These are phyloP conservation scores for Tympanopsis confertula DNA, from an alignment of 2,329 filamentous ascomycete species.

Conservation along the genomic window DNA sequence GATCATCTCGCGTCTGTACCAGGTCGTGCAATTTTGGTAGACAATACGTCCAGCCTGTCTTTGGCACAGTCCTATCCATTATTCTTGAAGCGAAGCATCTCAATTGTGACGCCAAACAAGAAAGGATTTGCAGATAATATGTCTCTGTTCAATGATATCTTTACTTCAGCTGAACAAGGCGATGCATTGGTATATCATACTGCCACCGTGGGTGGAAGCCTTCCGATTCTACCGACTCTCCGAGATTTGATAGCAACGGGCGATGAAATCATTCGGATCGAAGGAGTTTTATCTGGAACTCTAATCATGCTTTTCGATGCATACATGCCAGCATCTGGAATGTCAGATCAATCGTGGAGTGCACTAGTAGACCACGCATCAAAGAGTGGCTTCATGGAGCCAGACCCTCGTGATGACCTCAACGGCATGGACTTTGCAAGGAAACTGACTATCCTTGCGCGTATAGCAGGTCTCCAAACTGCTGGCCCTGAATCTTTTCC, in stretches of 20 bases:
- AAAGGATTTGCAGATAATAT: slow-evolving; percentile 58
- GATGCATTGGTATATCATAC: slow-evolving; percentile 60
- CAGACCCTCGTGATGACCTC: slow-evolving; percentile 62
- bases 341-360: slow-evolving; percentile 48
- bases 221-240: slow-evolving; percentile 60
- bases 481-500: slow-evolving; percentile 55
- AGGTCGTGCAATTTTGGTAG: slow-evolving; percentile 52
- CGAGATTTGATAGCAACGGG: slow-evolving; percentile 61
- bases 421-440: slow-evolving; percentile 65
- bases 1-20: slow-evolving; percentile 52
- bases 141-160: slow-evolving; percentile 55
- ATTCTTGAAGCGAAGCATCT: slow-evolving; percentile 53
- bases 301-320: slow-evolving; percentile 67
- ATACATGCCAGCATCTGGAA: slow-evolving; percentile 51
- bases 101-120: slow-evolving; percentile 66
- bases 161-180: slow-evolving; percentile 37
- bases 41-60: slow-evolving; percentile 59
- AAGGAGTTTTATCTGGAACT: slow-evolving; percentile 65
- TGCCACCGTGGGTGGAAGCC: slow-evolving; percentile 59
- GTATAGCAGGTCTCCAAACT: slow-evolving; percentile 51
- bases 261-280: slow-evolving; percentile 58
- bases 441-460: slow-evolving; percentile 61
- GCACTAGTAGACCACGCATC: slow-evolving; percentile 60
- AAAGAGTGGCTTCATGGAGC: slow-evolving; percentile 62
- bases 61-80: slow-evolving; percentile 52